phyloP scores from a whole-genome alignment of 1,139 yeast species.

The Hyphopichia khmerensis region DNA sequence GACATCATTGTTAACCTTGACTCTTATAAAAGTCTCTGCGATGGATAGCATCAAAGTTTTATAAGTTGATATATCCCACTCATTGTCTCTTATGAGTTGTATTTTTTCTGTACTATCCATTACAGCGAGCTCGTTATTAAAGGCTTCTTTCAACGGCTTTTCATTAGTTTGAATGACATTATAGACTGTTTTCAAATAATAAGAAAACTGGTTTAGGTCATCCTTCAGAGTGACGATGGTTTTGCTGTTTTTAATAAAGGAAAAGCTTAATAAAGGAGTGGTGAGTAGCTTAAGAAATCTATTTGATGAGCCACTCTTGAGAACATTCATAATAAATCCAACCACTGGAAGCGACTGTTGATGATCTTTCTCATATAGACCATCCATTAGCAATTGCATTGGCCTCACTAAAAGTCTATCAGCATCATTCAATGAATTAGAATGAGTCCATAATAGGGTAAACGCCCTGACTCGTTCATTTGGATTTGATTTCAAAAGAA shows the following conservation, averaged over 20 bases:
- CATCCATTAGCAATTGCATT: constrained; percentile 68
- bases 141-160: constrained; percentile 41
- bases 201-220: constrained; percentile 60
- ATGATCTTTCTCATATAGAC: constrained; percentile 41
- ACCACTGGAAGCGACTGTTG: constrained; percentile 46
- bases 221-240: constrained; percentile 28
- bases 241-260: constrained; percentile 24
- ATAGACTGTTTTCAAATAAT: constrained; percentile 52
- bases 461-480: constrained; percentile 47
- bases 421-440: constrained; percentile 42
- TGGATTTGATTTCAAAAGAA: constrained; percentile 39
- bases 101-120: constrained; percentile 46
- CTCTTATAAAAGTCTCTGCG: constrained; percentile 41
- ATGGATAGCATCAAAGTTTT: constrained; percentile 52
- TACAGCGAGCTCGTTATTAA: constrained; percentile 56
- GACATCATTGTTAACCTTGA: constrained; percentile 27
- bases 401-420: constrained; percentile 58
- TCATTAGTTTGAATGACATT: constrained; percentile 49
- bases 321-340: constrained; percentile 56
- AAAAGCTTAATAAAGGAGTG: constrained; percentile 46
- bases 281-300: constrained; percentile 59
- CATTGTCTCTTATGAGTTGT: constrained; percentile 32
- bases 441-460: constrained; percentile 60
- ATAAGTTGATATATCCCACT: constrained; percentile 63
- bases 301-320: constrained; percentile 56